Conservation (phyloP, 495 filamentous ascomycete genomes). For the Beverwykella pulmonaria region DNA sequence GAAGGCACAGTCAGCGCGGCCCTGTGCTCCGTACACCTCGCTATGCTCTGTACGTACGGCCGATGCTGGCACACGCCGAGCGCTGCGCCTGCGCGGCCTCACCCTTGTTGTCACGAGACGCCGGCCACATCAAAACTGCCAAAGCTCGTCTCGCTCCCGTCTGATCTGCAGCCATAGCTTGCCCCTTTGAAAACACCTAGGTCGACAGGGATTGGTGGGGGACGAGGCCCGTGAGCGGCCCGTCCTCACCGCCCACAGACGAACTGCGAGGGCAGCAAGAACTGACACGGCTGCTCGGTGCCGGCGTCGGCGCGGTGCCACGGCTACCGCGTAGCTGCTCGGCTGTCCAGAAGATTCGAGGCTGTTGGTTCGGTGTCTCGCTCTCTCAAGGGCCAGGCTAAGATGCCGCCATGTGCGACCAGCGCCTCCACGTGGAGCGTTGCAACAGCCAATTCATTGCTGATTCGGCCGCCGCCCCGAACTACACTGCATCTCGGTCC, state of each 20-base stretch:
- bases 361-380: background rate
- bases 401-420: background rate
- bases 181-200: constrained; percentile 14
- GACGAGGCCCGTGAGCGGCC: background rate
- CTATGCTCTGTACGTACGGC: background rate
- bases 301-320: background rate
- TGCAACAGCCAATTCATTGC: background rate
- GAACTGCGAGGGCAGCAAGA: background rate
- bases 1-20: constrained; percentile 28
- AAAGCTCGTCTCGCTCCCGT: constrained; percentile 25
- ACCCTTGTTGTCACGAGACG: constrained; percentile 24
- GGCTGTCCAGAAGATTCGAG: background rate
- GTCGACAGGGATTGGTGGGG: background rate
- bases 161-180: constrained; percentile 10
- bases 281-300: background rate
- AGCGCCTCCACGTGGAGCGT: constrained; percentile 10
- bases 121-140: constrained; percentile 1
- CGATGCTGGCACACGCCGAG: background rate
- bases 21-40: background rate
- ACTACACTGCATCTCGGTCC: background rate
- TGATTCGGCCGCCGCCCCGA: background rate
- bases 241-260: background rate
- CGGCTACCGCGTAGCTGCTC: background rate
- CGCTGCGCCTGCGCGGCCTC: background rate
- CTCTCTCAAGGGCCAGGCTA: background rate